Evolutionary conservation across 2,329 filamentous ascomycete genomes (phyloP).

Genomic region (Intubia oerlemansii): DNA sequence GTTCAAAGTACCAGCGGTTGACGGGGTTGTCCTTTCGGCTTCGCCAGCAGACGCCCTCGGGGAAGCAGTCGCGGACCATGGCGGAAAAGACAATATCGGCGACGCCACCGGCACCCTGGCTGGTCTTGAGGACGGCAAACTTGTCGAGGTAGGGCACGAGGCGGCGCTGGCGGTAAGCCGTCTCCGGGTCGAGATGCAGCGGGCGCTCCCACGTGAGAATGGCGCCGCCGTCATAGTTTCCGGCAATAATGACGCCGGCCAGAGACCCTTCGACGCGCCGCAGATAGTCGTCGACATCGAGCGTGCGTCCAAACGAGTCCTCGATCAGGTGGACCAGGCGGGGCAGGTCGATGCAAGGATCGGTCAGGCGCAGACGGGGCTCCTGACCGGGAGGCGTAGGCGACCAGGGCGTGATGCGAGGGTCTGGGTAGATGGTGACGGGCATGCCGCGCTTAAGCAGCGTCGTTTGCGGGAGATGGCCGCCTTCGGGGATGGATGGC

Average conservation of each 20-base stretch:
- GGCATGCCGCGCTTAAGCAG: constrained; percentile 85
- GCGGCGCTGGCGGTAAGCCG: constrained; percentile 30
- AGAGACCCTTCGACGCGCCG: constrained; percentile 58
- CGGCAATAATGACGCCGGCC: constrained; percentile 83
- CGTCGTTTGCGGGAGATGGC: constrained; percentile 31
- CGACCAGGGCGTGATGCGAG: constrained; percentile 42
- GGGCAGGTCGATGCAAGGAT: constrained; percentile 62
- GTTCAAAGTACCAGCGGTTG: constrained; percentile 98
- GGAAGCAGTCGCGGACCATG: constrained; percentile 81
- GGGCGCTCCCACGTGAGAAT: constrained; percentile 83
- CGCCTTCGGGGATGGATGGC: no score
- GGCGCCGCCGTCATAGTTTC: constrained; percentile 89
- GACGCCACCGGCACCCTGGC: constrained; percentile 78
- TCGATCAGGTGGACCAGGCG: constrained; percentile 76
- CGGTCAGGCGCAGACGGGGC: constrained; percentile 47
- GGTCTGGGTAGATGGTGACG: constrained; percentile 61
- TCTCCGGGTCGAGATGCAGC: constrained; percentile 31
- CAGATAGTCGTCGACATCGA: constrained; percentile 71
- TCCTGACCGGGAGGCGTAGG: constrained; percentile 35
- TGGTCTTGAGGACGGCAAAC: constrained; percentile 76
- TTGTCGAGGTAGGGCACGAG: constrained; percentile 92
- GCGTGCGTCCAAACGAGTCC: constrained; percentile 70
- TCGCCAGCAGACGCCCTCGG: constrained; percentile 76
- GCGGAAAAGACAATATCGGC: constrained; percentile 93
- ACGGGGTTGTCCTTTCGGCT: constrained; percentile 82